phyloP scores from a whole-genome alignment of 331 rosid species.

The Pyracantha coccinea region DNA sequence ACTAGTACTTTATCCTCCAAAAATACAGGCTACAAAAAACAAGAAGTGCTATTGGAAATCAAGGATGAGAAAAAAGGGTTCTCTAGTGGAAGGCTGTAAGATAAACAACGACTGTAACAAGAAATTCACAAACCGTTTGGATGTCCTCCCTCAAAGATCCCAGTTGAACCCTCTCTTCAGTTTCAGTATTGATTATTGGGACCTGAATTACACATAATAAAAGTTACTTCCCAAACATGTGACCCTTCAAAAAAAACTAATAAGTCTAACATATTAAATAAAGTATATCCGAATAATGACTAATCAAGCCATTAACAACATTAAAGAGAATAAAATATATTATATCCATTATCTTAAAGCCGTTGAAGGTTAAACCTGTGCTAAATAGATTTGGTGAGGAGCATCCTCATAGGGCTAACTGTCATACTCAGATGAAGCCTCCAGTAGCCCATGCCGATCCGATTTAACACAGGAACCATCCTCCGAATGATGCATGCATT shows the following conservation, averaged over 20 bases:
- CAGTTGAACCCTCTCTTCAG: slow-evolving; percentile 56
- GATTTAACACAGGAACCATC: slow-evolving; percentile 14
- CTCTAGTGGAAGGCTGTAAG: neutral
- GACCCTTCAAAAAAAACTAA: neutral
- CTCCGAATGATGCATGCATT: slow-evolving; percentile 26
- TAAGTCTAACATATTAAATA: neutral
- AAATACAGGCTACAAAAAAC: slow-evolving; percentile 53
- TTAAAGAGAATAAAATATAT: no score
- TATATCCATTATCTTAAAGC: neutral
- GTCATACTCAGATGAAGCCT: slow-evolving; percentile 13
- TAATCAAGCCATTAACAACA: neutral
- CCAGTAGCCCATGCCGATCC: slow-evolving; percentile 13
- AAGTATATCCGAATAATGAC: neutral
- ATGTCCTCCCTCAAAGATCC: slow-evolving; percentile 49
- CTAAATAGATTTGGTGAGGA: slow-evolving; percentile 66
- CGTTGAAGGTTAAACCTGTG: slow-evolving; percentile 52
- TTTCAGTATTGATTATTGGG: slow-evolving; percentile 43
- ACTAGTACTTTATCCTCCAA: slow-evolving; percentile 48
- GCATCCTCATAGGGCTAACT: slow-evolving; percentile 34
- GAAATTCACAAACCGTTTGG: slow-evolving; percentile 38
- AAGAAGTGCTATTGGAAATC: slow-evolving; percentile 9
- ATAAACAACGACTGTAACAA: slow-evolving; percentile 9
- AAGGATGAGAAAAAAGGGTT: neutral
- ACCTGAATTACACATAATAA: slow-evolving; percentile 35
- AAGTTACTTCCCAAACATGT: slow-evolving; percentile 3